A percentile compares a stretch with the other conserved stretches of the same genome.
Evolutionary conservation across 441 rosid genomes (phyloP).

Genomic region (Pelargonium citronellum): DNA sequence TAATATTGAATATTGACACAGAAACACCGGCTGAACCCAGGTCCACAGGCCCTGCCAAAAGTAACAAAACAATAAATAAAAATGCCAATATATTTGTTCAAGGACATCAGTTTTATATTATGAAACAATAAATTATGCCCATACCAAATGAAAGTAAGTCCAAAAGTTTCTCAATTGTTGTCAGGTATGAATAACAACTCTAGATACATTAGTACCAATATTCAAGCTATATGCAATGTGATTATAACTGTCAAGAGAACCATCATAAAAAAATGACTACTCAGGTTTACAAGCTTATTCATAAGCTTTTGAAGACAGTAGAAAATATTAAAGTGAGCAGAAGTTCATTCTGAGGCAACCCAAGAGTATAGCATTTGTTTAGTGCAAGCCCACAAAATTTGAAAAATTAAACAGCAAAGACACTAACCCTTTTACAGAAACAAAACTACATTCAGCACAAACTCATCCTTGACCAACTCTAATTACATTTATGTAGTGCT

Average conservation of each 20-base stretch:
- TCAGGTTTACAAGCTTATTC: background rate
- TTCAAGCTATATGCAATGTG: background rate
- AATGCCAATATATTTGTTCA: background rate
- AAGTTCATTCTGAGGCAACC: too few species aligned
- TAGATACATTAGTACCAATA: background rate
- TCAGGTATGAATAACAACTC: background rate
- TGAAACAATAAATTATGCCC: background rate
- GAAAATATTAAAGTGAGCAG: background rate
- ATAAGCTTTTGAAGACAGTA: background rate
- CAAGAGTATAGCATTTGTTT: too few species aligned
- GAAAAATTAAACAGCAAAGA: too few species aligned
- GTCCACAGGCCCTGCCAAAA: constrained; percentile 63
- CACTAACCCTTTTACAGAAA: too few species aligned
- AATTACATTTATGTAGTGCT: too few species aligned
- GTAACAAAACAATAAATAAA: constrained; percentile 16
- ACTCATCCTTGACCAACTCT: too few species aligned
- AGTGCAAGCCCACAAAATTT: too few species aligned
- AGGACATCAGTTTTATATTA: background rate
- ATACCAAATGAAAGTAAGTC: background rate
- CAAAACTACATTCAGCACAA: too few species aligned
- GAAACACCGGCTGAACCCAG: constrained; percentile 87
- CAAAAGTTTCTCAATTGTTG: background rate
- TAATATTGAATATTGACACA: constrained; percentile 64
- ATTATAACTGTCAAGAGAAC: background rate
- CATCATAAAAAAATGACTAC: background rate